Percentiles rank a stretch among this genome's conserved stretches.
Evolutionary conservation across 2,329 filamentous ascomycete species (phyloP).

Genomic region (Dothiorella sarmentorum): DNA sequence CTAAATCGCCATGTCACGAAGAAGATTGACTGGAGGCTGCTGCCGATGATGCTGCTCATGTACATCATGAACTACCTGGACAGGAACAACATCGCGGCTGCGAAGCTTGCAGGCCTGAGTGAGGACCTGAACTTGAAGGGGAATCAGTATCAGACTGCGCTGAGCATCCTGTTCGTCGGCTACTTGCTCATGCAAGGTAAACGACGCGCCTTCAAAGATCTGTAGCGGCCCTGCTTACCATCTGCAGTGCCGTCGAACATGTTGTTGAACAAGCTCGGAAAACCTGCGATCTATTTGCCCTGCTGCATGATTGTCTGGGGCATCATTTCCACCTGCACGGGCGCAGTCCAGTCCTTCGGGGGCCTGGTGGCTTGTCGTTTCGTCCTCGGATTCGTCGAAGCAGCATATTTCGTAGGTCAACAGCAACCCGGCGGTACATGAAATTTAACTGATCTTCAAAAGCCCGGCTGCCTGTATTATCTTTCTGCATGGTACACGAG

Average conservation of each 20-base stretch:
- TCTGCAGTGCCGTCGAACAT: conserved; percentile 12
- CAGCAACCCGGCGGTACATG: background rate
- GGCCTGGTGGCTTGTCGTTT: conserved; percentile 11
- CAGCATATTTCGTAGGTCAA: background rate
- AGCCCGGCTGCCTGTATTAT: conserved; percentile 47
- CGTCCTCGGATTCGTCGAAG: conserved; percentile 17
- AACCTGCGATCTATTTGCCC: conserved; percentile 17
- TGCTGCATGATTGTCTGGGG: conserved; percentile 17
- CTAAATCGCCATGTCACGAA: background rate
- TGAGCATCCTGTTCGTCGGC: conserved; percentile 26
- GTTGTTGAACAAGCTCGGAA: conserved; percentile 12
- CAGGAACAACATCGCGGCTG: conserved; percentile 33
- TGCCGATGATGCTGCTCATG: conserved; percentile 69
- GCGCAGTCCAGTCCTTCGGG: conserved; percentile 2
- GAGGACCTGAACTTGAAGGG: conserved; percentile 30
- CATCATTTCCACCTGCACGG: conserved; percentile 9
- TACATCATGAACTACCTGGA: conserved; percentile 66
- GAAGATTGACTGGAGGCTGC: conserved; percentile 60
- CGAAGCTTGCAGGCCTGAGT: conserved; percentile 32
- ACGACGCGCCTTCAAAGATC: background rate
- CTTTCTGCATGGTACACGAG: conserved; percentile 54
- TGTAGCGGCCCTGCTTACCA: background rate
- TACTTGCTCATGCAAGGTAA: conserved; percentile 22
- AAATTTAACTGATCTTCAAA: conserved; percentile 26
- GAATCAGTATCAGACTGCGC: conserved; percentile 33